Evolutionary conservation across 2,329 filamentous ascomycete genomes (phyloP).

Genomic region (Botrytis elliptica): DNA sequence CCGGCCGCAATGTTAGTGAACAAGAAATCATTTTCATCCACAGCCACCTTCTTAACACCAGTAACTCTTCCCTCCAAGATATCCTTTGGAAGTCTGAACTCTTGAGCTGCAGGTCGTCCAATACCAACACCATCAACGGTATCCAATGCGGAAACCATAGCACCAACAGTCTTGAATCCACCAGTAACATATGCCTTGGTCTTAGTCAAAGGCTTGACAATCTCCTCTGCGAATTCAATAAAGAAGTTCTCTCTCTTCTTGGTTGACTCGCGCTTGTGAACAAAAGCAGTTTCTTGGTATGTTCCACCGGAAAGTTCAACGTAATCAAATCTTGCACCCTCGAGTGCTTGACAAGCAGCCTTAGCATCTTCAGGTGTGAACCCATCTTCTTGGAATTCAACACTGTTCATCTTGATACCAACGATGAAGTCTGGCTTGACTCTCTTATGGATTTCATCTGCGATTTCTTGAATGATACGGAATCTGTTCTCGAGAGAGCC

Average conservation of each 20-base stretch:
- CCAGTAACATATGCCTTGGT: slow-evolving; percentile 57
- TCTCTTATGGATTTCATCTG: slow-evolving; percentile 55
- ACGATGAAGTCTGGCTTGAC: slow-evolving; percentile 46
- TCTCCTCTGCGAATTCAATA: slow-evolving; percentile 59
- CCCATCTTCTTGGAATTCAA: slow-evolving; percentile 56
- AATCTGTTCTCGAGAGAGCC: slow-evolving; percentile 39
- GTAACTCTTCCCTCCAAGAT: slow-evolving; percentile 46
- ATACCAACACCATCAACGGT: slow-evolving; percentile 51
- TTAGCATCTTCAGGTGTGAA: slow-evolving; percentile 58
- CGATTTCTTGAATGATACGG: slow-evolving; percentile 54
- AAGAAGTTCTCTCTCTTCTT: slow-evolving; percentile 64
- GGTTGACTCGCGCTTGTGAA: slow-evolving; percentile 41
- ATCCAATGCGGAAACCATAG: slow-evolving; percentile 47
- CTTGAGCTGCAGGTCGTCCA: slow-evolving; percentile 47
- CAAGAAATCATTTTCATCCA: slow-evolving; percentile 53
- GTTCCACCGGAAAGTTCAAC: slow-evolving; percentile 66
- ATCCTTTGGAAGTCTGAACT: slow-evolving; percentile 44
- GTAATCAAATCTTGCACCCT: slow-evolving; percentile 58
- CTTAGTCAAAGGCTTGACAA: slow-evolving; percentile 47
- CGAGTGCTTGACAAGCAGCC: slow-evolving; percentile 50
- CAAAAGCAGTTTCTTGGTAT: slow-evolving; percentile 51
- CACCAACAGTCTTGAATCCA: slow-evolving; percentile 54
- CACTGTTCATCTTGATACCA: slow-evolving; percentile 57
- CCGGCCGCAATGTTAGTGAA: slow-evolving; percentile 30
- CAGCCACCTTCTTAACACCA: slow-evolving; percentile 48